Base-by-base conservation (phyloP, 1,139 yeast genomes). In the Scheffersomyces lignicola region DNA sequence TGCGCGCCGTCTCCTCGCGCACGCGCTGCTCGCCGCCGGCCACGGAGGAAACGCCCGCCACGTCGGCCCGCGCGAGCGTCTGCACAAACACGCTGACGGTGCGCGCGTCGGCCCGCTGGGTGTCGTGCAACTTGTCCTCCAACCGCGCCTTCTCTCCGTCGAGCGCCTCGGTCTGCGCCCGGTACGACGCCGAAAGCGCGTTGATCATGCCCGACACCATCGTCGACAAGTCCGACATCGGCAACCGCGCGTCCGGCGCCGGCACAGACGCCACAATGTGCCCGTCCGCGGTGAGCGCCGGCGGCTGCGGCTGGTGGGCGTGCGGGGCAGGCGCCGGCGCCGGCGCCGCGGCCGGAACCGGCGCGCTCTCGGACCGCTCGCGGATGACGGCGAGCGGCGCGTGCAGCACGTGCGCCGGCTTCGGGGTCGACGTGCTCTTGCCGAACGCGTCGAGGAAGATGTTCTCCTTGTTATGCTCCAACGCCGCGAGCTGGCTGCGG, bases 401-500 rank as follows among this genome's bases (percentile, higher is more conserved):
- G 32, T 50, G 60, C 31, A 20, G 41, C 45, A 17, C 44, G 40
- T 7, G 10, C 6, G 29, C 4, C n/a, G 48, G 53, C 13, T 54
- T 46, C 3, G 73, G 73, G 0, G 72, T 65, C 4, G 69, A 60
- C 48, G 62, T 49, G 18, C 29, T 28, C 13, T 33, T 2, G 56
- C 60, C 27, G 52, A 56, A 8, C 48, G 43, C 38, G 21, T 63
- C 72, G 24, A 64, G 55, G 39, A 68, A 69, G 1, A 70, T 62
- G 40, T 70, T 69, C 40, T 69, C 75, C 45, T 69, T 70, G 41
- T 67, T 65, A 31, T 68, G 72, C 24, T 64, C 73, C 29, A 65
- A 50, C 4, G 55, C 56, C 24, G 56, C 62, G 31, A 68, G 39
- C 18, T 65, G 70, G 17, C 58, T 60, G 34, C 57, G 62, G 42